Evolutionary conservation across 2,329 filamentous ascomycete genomes (phyloP).

Genomic region (Venturia asperata): DNA sequence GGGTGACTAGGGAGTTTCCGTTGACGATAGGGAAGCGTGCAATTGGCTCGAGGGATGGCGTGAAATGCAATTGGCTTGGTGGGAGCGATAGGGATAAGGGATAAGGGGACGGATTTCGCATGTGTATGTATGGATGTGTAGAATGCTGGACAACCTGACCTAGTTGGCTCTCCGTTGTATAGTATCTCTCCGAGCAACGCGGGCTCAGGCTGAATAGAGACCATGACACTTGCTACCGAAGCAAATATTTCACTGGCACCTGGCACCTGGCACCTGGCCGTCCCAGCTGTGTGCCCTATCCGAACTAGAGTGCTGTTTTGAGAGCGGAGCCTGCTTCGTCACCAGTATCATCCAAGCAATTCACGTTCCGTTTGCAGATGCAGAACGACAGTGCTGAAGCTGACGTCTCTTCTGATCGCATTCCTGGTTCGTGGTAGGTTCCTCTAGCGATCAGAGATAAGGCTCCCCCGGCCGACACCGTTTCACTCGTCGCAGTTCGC

Average conservation of each 20-base stretch:
- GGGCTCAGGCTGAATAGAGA: background rate
- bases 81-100: background rate
- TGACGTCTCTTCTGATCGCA: background rate
- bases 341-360: background rate
- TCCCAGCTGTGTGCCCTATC: background rate
- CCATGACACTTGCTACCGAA: background rate
- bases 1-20: conserved; percentile 9
- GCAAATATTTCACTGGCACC: too few relatives aligned
- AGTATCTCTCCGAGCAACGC: background rate
- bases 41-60: background rate
- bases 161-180: background rate
- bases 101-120: background rate
- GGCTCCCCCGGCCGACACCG: background rate
- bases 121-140: background rate
- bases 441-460: conserved; percentile 1
- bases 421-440: conserved; percentile 8
- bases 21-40: background rate
- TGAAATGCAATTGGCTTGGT: too few relatives aligned
- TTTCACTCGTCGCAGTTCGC: conserved; percentile 7
- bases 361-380: background rate
- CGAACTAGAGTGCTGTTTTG: background rate
- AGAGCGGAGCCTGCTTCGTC: background rate
- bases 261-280: background rate
- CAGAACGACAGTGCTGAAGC: background rate
- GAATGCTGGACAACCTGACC: background rate